A percentile compares a stretch with the other conserved stretches of the same genome.
Evolutionary conservation across 140 eudicot species (phyloP).

Genomic region (Anethum foeniculum): DNA sequence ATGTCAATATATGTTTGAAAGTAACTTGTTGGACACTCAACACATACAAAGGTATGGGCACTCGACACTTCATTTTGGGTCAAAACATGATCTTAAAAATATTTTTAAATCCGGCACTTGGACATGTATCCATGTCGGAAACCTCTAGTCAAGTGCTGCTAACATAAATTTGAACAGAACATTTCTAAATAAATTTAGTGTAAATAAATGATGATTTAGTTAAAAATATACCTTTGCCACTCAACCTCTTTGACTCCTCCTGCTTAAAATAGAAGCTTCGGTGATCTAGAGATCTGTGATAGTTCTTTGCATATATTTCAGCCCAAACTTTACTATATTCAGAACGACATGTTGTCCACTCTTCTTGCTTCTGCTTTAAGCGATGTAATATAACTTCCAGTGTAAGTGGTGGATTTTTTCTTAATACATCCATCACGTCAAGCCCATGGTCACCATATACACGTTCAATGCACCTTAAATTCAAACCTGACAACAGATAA

Average conservation of each 20-base stretch:
- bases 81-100: not conserved
- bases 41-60: not conserved
- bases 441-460: slow-evolving; percentile 96
- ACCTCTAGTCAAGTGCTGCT: not conserved
- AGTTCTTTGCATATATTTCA: slow-evolving; percentile 8
- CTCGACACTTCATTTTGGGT: not conserved
- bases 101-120: not conserved
- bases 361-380: slow-evolving; percentile 94
- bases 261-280: slow-evolving; percentile 80
- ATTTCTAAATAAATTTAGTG: not conserved
- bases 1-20: no score
- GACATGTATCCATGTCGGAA: not conserved
- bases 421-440: slow-evolving; percentile 84
- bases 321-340: slow-evolving; percentile 16
- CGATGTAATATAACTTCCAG: slow-evolving; percentile 84
- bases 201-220: not conserved
- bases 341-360: slow-evolving; percentile 82
- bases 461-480: slow-evolving; percentile 86
- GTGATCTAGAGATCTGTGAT: slow-evolving; percentile 14
- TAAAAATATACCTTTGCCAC: not conserved
- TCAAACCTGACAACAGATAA: slow-evolving; percentile 41
- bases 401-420: slow-evolving; percentile 71
- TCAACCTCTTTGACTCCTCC: slow-evolving; percentile 13
- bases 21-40: not conserved
- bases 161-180: not conserved